Conservation (phyloP, 257 asterid species). For the Jasminum sambac region DNA sequence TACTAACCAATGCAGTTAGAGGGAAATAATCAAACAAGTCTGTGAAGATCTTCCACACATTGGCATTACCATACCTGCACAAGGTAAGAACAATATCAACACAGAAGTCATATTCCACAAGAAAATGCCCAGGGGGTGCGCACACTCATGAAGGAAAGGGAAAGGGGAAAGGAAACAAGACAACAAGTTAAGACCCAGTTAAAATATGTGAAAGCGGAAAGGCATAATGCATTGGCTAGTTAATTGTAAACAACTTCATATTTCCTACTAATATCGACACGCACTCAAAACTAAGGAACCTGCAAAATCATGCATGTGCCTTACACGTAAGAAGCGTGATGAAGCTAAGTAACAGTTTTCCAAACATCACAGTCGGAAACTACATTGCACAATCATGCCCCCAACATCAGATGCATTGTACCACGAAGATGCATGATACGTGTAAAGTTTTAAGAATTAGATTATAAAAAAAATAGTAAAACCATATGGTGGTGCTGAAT, state of each 20-base stretch:
- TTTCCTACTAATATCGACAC: neutral
- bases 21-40: slow-evolving; percentile 77
- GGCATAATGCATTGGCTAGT: neutral
- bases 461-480: neutral
- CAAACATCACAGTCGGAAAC: neutral
- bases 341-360: neutral
- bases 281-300: neutral
- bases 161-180: neutral
- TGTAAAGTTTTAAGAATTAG: neutral
- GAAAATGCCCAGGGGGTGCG: neutral
- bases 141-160: neutral
- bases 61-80: slow-evolving; percentile 76
- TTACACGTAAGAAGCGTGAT: neutral
- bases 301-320: neutral
- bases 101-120: slow-evolving; percentile 4
- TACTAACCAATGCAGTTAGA: slow-evolving; percentile 78
- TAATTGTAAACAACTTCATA: neutral
- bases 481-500: neutral
- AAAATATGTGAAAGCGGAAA: neutral
- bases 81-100: slow-evolving; percentile 15
- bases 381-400: neutral
- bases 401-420: neutral
- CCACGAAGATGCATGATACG: neutral
- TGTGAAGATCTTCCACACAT: slow-evolving; percentile 78
- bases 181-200: neutral